A percentile compares a stretch with the other conserved stretches of the same genome.
These are phyloP conservation scores for Poa annua DNA, from an alignment of 176 grass and related monocot species.

Conservation along the genomic window DNA sequence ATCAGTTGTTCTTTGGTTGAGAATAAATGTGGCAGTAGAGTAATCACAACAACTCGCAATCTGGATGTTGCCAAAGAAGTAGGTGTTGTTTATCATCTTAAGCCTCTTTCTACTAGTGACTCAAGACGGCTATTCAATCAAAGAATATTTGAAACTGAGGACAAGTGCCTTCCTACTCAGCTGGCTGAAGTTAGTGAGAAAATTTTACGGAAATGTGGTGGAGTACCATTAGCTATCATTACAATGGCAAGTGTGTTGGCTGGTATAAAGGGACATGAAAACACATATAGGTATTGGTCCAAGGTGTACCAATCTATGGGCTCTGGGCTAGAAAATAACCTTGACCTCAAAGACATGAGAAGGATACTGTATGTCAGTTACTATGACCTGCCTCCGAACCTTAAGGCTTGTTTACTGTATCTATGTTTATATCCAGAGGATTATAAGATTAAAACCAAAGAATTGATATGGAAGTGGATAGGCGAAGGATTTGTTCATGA, in stretches of 20 bases:
- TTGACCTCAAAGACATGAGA: neutral
- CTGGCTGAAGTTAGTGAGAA: too few species aligned
- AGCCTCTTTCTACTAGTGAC: too few species aligned
- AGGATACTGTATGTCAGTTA: slow-evolving; percentile 30
- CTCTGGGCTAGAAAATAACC: neutral
- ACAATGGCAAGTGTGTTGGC: neutral
- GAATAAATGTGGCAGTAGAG: too few species aligned
- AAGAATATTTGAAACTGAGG: too few species aligned
- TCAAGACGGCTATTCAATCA: too few species aligned
- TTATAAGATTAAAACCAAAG: fast-evolving
- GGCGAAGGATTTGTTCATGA: neutral
- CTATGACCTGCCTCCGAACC: neutral
- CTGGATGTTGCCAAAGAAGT: too few species aligned
- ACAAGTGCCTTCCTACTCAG: too few species aligned
- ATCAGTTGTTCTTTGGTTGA: too few species aligned
- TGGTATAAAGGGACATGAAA: neutral
- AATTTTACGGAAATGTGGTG: slow-evolving; percentile 24
- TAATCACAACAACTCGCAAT: too few species aligned
- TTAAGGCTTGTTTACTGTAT: slow-evolving; percentile 18
- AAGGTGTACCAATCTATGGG: neutral
- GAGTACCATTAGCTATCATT: slow-evolving; percentile 31
- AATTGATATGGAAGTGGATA: slow-evolving; percentile 16
- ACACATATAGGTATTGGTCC: neutral
- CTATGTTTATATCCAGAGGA: slow-evolving; percentile 1
- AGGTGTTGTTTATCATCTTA: too few species aligned